These are phyloP conservation scores for Panicum virgatum DNA, from an alignment of 202 grass and related monocot species.

Conservation along the genomic window DNA sequence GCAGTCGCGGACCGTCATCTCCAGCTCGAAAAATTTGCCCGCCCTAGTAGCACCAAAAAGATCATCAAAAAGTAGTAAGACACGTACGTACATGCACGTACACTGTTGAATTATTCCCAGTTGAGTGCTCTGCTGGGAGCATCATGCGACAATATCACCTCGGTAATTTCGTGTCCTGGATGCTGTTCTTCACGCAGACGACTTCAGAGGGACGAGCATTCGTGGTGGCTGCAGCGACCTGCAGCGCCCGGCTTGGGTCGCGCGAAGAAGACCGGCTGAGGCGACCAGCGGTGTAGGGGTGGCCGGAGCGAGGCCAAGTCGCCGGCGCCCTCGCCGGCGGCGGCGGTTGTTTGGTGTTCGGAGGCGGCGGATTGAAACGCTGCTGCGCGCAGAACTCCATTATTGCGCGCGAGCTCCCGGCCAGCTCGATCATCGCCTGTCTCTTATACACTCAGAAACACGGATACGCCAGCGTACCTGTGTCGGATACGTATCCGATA, in stretches of 20 bases:
- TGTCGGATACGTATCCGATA: no score
- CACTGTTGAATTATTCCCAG: no score
- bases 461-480: no score
- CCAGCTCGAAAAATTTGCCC: constrained; percentile 47
- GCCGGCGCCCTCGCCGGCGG: neutral
- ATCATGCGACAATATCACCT: neutral
- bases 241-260: neutral
- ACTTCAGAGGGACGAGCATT: neutral
- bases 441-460: no score
- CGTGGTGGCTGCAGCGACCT: neutral
- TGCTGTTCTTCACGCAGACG: neutral
- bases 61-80: neutral
- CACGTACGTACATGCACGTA: no score
- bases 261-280: neutral
- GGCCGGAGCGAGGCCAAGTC: neutral
- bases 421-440: no score
- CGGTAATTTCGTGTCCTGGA: neutral
- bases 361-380: no score
- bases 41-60: neutral
- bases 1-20: constrained; percentile 55
- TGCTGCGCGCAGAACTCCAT: neutral
- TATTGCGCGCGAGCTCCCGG: no score
- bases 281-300: neutral
- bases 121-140: no score
- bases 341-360: neutral